Evolutionary conservation across 192 early-diverging fungal species (phyloP).

Genomic region (Pilaira anomala): DNA sequence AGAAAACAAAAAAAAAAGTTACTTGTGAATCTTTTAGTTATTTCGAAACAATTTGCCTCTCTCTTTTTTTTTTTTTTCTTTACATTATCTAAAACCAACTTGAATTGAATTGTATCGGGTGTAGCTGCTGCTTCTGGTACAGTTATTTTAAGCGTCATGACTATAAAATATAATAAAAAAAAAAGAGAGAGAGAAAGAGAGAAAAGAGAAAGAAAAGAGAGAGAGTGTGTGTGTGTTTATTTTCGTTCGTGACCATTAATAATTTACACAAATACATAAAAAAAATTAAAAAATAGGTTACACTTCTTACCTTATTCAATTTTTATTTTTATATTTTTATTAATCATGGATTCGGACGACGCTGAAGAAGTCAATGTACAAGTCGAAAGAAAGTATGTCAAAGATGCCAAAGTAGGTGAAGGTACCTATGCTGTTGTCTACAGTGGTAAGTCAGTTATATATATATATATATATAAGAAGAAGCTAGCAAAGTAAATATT

Average conservation of each 20-base stretch:
- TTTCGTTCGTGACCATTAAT: not conserved
- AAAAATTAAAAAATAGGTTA: not conserved
- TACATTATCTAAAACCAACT: slow-evolving; percentile 42
- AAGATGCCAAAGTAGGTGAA: slow-evolving; percentile 90
- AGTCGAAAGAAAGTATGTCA: slow-evolving; percentile 71
- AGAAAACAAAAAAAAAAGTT: not conserved
- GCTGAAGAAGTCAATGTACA: slow-evolving; percentile 65
- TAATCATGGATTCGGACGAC: slow-evolving; percentile 22
- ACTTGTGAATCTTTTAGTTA: not conserved
- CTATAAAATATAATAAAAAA: not conserved
- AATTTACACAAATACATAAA: not conserved
- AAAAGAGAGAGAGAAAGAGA: not conserved
- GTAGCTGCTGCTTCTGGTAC: slow-evolving; percentile 53
- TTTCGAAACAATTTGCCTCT: not conserved
- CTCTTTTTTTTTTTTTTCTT: slow-evolving; percentile 7
- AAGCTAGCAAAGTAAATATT: not conserved
- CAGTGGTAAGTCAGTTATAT: slow-evolving; percentile 46
- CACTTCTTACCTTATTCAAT: not conserved
- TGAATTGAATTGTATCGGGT: slow-evolving; percentile 52
- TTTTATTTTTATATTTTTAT: not conserved
- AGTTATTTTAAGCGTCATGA: slow-evolving; percentile 26
- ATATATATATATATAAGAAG: not conserved
- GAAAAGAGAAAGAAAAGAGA: not conserved
- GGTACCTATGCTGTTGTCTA: slow-evolving; percentile 97
- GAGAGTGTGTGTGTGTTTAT: not conserved